phyloP scores from a whole-genome alignment of 2,329 filamentous ascomycete species.

The Paecilomyces variotii region DNA sequence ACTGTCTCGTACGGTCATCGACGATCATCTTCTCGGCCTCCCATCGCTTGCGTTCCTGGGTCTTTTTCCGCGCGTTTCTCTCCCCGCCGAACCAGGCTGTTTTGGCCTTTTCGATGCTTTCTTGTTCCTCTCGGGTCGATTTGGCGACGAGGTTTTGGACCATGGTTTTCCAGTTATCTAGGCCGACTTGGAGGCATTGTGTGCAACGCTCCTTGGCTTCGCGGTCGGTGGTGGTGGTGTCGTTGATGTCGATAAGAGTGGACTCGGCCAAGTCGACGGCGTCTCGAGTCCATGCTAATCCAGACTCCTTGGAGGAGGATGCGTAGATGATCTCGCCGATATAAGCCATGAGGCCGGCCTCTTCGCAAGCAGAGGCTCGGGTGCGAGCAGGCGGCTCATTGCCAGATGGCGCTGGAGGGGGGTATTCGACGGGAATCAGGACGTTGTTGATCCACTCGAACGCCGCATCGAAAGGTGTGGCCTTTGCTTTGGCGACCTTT shows the following conservation, averaged over 20 bases:
- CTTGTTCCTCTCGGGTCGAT: slow-evolving; percentile 27
- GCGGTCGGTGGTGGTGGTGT: slow-evolving; percentile 14
- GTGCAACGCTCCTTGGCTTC: slow-evolving; percentile 56
- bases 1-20: slow-evolving; percentile 22
- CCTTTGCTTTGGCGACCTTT: background rate
- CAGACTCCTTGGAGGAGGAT: slow-evolving; percentile 56
- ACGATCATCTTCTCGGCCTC: slow-evolving; percentile 33
- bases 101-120: slow-evolving; percentile 24
- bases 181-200: slow-evolving; percentile 66
- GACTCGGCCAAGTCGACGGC: slow-evolving; percentile 74
- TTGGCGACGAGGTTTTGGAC: slow-evolving; percentile 53
- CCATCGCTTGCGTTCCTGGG: slow-evolving; percentile 27
- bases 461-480: slow-evolving; percentile 23
- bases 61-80: slow-evolving; percentile 19
- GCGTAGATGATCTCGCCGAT: slow-evolving; percentile 91
- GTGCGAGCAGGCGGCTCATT: slow-evolving; percentile 58
- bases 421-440: slow-evolving; percentile 55
- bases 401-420: slow-evolving; percentile 62
- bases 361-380: slow-evolving; percentile 64
- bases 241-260: slow-evolving; percentile 36
- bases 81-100: slow-evolving; percentile 26
- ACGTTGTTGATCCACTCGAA: slow-evolving; percentile 35
- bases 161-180: slow-evolving; percentile 80
- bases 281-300: slow-evolving; percentile 82
- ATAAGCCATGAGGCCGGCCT: slow-evolving; percentile 78